Evolutionary conservation across 345 rosid species (phyloP), one percentile per base, ranked within the genome.

Genomic region (Linum usitatissimum): DNA sequence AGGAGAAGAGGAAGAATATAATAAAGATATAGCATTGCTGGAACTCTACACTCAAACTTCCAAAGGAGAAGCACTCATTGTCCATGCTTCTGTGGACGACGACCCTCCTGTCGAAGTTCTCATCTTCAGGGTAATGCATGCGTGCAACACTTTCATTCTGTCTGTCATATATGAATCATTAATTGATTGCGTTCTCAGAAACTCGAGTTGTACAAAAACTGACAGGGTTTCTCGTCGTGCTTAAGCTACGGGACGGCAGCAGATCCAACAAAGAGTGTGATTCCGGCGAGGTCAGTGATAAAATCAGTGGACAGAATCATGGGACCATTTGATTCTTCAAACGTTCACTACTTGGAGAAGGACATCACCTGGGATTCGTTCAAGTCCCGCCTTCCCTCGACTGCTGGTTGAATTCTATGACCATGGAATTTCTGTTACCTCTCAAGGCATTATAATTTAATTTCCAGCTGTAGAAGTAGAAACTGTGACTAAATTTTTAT

Each of bases 261-360:
- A 17, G 95, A 88, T 59, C 93, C 91, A 58, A 83, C 98, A 38
- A 83, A 69, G 67, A 84, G 98, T 63, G 83, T 88, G 14, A 72
- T 91, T 64, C 96, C 98, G 10, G 78, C 73, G 0, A 85, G 86
- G 68, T 95, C 92, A 13, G 77, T 75, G 38, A 88, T 91, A 23
- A 82, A 61, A 61, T 68, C 69, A 59, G 72, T 88, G 10, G 93
- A 92, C 73, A 78, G 87, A 73, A 83, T 86, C 40, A 77, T 59
- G 68, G 95, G 91, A 8, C 98, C 98, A 18, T 88, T 91, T 64
- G 78, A 86, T 72, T 93, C 98, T 20, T 80, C 93, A 13, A 71
- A 81, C 19, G 66, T 88, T 9, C 69, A 77, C 48, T 88, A 83
- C 65, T 66, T 88, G 40, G 88, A 88, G 69, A 80, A 80, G 57